Percentiles rank a stretch among this genome's conserved stretches.
phyloP scores from a whole-genome alignment of 352 stramenopile species.

The Pythium aphanidermatum region DNA sequence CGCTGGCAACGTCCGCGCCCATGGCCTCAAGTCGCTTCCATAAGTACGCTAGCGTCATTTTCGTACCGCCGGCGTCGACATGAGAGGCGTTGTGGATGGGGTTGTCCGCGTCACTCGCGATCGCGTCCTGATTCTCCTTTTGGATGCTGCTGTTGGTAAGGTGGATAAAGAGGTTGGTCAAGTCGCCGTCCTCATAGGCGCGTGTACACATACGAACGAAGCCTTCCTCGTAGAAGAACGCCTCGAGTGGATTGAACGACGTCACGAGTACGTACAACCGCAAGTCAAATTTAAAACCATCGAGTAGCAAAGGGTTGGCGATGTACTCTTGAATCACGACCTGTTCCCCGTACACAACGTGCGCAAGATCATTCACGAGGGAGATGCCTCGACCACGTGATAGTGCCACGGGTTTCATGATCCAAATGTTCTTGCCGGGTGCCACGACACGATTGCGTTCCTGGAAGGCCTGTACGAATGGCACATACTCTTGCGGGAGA shows the following conservation, averaged over 20 bases:
- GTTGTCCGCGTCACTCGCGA: constrained; percentile 35
- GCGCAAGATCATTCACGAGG: constrained; percentile 80
- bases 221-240: constrained; percentile 92
- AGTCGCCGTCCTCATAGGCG: constrained; percentile 63
- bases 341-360: constrained; percentile 86
- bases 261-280: constrained; percentile 93
- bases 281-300: constrained; percentile 91
- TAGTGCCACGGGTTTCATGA: constrained; percentile 91
- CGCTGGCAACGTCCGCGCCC: constrained; percentile 51
- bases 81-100: constrained; percentile 30
- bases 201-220: constrained; percentile 89
- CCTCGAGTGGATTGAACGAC: constrained; percentile 90
- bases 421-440: constrained; percentile 86
- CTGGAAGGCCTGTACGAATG: constrained; percentile 85
- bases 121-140: constrained; percentile 69
- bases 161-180: constrained; percentile 88
- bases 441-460: constrained; percentile 26
- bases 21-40: constrained; percentile 62
- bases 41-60: constrained; percentile 74
- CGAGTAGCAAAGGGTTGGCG: constrained; percentile 75
- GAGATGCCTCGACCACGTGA: constrained; percentile 91
- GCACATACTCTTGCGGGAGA: constrained; percentile 90
- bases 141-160: constrained; percentile 95
- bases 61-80: constrained; percentile 64
- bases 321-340: constrained; percentile 92